These are phyloP conservation scores for Hibiscus mutabilis DNA, from an alignment of 345 rosid species.

Conservation along the genomic window DNA sequence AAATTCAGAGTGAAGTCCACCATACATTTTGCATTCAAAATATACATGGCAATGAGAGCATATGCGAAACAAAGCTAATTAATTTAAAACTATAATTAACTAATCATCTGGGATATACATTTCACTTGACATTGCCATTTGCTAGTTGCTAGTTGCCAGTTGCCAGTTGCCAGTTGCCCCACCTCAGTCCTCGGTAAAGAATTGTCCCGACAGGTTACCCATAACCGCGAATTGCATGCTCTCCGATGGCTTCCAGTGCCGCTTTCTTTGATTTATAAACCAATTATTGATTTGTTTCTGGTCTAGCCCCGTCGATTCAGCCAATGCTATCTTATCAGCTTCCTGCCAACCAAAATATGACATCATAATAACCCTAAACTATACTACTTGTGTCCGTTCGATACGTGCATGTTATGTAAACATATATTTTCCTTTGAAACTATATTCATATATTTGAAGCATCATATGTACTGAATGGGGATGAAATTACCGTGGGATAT, in stretches of 20 bases:
- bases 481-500: conserved; percentile 60
- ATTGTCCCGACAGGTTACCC: conserved; percentile 52
- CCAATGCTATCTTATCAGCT: conserved; percentile 58
- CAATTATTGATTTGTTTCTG: conserved; percentile 86
- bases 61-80: not conserved
- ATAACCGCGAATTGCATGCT: conserved; percentile 57
- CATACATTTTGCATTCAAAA: conserved; percentile 6
- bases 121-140: conserved; percentile 7
- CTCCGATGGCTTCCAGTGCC: conserved; percentile 84
- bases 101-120: not conserved
- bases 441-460: no score
- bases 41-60: conserved; percentile 12
- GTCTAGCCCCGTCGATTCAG: conserved; percentile 73
- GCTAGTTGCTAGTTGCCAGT: not conserved
- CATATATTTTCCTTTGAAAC: no score
- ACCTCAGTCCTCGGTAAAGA: conserved; percentile 43
- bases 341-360: conserved; percentile 29
- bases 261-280: conserved; percentile 86
- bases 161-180: not conserved
- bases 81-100: not conserved
- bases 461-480: not conserved
- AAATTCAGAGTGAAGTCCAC: conserved; percentile 6
- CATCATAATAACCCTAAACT: not conserved
- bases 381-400: not conserved
- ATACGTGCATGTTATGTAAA: no score